Conservation (phyloP, 768 basidiomycete genomes). For the Termitomyces sp. region DNA sequence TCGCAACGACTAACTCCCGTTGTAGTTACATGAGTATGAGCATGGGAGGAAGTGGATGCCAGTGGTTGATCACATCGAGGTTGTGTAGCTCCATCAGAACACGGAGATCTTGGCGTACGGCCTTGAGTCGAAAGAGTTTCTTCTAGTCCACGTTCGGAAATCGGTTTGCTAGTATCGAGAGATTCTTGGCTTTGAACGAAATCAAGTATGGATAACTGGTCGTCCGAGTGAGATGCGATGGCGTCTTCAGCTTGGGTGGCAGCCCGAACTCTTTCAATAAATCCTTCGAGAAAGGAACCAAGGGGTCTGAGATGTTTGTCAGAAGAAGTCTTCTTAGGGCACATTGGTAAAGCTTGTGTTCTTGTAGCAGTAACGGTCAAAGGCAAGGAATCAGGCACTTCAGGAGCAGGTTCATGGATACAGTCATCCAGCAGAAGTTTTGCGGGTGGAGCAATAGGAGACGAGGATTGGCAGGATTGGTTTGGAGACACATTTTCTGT, state of each 20-base stretch:
- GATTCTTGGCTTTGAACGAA: not conserved
- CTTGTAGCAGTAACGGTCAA: not conserved
- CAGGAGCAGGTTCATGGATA: not conserved
- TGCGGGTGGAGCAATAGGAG: not conserved
- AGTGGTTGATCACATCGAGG: not conserved
- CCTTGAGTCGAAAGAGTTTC: not conserved
- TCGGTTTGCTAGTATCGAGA: not conserved
- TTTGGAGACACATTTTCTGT: not conserved
- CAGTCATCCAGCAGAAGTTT: not conserved
- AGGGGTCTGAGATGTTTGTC: constrained; percentile 26
- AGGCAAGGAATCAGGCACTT: not conserved
- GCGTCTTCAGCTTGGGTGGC: constrained; percentile 16
- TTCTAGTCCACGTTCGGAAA: not conserved
- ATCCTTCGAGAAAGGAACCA: constrained; percentile 27
- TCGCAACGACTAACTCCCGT: not conserved
- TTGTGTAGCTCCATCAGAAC: not conserved
- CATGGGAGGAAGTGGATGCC: not conserved
- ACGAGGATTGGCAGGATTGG: not conserved
- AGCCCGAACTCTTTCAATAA: constrained; percentile 29
- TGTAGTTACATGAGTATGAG: not conserved
- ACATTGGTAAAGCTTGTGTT: not conserved
- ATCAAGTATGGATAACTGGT: not conserved
- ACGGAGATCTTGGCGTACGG: not conserved
- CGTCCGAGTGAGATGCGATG: not conserved
- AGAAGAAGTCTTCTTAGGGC: not conserved